Percentiles rank a stretch among this genome's conserved stretches.
Evolutionary conservation across 2,329 filamentous ascomycete species (phyloP).

Genomic region (Metarhizium album): DNA sequence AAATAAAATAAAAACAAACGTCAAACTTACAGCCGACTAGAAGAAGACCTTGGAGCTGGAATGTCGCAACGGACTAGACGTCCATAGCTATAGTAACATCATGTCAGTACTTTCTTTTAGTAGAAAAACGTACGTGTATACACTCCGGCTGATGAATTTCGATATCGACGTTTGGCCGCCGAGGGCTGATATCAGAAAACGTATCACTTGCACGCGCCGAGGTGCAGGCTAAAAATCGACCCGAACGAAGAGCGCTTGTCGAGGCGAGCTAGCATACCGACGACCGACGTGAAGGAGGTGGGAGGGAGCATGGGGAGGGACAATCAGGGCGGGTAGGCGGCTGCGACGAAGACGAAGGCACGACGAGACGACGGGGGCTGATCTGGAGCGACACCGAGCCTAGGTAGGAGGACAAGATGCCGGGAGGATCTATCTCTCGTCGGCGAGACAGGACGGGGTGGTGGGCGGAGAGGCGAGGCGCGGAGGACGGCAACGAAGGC

Average conservation of each 20-base stretch:
- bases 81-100: conserved; percentile 60
- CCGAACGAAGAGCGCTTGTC: conserved; percentile 16
- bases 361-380: conserved; percentile 13
- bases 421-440: conserved; percentile 15
- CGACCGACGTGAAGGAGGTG: conserved; percentile 14
- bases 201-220: conserved; percentile 10
- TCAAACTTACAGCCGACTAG: conserved; percentile 79
- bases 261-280: conserved; percentile 18
- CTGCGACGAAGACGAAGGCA: conserved; percentile 11
- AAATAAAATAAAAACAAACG: not conserved
- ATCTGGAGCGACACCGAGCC: conserved; percentile 8
- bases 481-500: conserved; percentile 25
- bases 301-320: conserved; percentile 10
- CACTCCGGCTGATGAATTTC: not conserved
- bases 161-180: conserved; percentile 2
- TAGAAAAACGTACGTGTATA: conserved; percentile 4
- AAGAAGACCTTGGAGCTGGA: conserved; percentile 85
- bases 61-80: conserved; percentile 98
- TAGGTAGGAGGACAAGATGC: conserved; percentile 16
- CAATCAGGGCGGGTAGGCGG: conserved; percentile 3
- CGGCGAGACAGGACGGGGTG: conserved; percentile 21
- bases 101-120: conserved; percentile 19
- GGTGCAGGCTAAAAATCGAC: conserved; percentile 14
- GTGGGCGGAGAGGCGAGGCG: conserved; percentile 35
- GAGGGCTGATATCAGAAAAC: conserved; percentile 6